A percentile compares a stretch with the other conserved stretches of the same genome.
Evolutionary conservation across 768 basidiomycete species (phyloP).

Genomic region (Suillus subalutaceus): DNA sequence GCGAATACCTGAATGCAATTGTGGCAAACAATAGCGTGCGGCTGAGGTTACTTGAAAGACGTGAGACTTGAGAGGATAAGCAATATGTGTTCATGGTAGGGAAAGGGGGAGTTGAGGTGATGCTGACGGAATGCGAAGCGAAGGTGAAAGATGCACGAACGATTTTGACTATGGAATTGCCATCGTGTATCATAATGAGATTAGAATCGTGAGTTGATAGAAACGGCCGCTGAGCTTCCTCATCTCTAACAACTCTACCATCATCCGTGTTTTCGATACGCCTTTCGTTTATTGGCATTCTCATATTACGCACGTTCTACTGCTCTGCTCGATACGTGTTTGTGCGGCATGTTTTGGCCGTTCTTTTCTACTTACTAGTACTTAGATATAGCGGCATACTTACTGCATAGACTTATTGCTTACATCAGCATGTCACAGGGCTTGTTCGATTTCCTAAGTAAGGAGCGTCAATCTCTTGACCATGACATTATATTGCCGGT

Average conservation of each 20-base stretch:
- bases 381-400: too few relatives aligned
- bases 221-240: neutral
- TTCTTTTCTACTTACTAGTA: constrained; percentile 4
- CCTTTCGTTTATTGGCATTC: constrained; percentile 5
- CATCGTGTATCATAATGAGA: too few relatives aligned
- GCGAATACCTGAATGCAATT: too few relatives aligned
- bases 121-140: too few relatives aligned
- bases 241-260: constrained; percentile 2
- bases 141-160: too few relatives aligned
- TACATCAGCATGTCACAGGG: neutral
- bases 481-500: neutral
- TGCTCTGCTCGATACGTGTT: constrained; percentile 33
- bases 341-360: constrained; percentile 18
- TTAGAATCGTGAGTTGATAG: neutral
- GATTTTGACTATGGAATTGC: too few relatives aligned
- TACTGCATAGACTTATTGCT: neutral
- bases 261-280: constrained; percentile 12
- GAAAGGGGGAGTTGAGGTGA: too few relatives aligned
- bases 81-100: too few relatives aligned
- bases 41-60: too few relatives aligned
- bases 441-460: neutral
- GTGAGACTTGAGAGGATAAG: too few relatives aligned
- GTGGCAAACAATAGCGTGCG: too few relatives aligned
- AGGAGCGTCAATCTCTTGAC: neutral
- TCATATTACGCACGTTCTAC: constrained; percentile 25